Base-by-base conservation (phyloP, 2,329 filamentous ascomycete species). In the Aspergillus clavatus region DNA sequence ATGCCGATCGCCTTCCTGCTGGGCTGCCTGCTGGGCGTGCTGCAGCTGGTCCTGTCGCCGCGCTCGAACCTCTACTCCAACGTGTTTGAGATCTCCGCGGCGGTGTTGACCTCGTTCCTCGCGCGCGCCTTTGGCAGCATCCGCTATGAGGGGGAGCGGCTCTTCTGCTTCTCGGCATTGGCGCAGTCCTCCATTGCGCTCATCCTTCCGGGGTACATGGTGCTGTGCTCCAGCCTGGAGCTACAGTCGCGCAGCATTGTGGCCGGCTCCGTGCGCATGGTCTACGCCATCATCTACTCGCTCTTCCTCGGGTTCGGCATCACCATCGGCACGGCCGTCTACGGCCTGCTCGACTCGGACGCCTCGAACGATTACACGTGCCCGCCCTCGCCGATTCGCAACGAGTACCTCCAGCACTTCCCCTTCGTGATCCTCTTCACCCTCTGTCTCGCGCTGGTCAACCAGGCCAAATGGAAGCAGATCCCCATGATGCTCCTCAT, bases 381-480 rank as follows among this genome's bases (percentile, higher is more conserved):
- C 45, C 54, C 62, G 0, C 66, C 75, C 21, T 72, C 76, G 1
- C 74, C 84, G 40, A 68, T 70, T 8, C 70, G 75, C 7, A 72
- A 78, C 45, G 59, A 64, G 36, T 69, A 68, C 31, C 51, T 62
- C 12, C 79, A 75, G 53, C 79, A 77, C 50, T 89, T 90, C 68
- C 71, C 84, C 28, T 90, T 89, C 58, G 89, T 91, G 0, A 79
- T 86, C 0, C 68, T 78, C 5, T 94, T 93, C 62, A 83, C 87
- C 14, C 62, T 89, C 39, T 88, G 84, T 60, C 77, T 91, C 40
- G 84, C 85, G 49, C 76, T 90, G 56, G 84, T 91, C 65, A 90
- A 91, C 66, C 87, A 93, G 54, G 86, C 86, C 45, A 89, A 89
- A 66, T 88, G 80, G 79, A 84, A 80, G 56, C 87, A 93, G 61